Evolutionary conservation across 1,284 basidiomycete genomes (phyloP), one percentile per base, ranked within the genome.

Genomic region (Moesziomyces parantarcticus): DNA sequence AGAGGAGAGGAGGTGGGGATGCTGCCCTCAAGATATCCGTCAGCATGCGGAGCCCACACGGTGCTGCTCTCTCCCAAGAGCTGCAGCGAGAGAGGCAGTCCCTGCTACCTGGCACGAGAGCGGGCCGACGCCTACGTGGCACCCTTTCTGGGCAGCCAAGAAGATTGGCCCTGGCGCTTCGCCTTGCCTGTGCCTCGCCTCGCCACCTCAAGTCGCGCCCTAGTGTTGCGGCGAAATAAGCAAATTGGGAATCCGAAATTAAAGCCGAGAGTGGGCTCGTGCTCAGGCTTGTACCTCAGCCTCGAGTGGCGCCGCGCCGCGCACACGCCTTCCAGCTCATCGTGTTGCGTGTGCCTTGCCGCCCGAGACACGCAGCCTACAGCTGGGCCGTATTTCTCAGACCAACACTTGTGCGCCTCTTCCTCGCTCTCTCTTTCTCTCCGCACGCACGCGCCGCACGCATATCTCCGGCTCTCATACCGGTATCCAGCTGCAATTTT

Each of bases 41-140:
- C 23, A 23, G 39, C 29, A 32, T 32, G 29, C 29, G 29, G 29
- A 32, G 29, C 29, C 29, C 29, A 13, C 29, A 10, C 11, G n/a
- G n/a, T n/a, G n/a, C n/a, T n/a, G n/a, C n/a, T n/a, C n/a, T n/a
- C n/a, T n/a, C n/a, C n/a, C n/a, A n/a, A n/a, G n/a, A n/a, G n/a
- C n/a, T n/a, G n/a, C n/a, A n/a, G n/a, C n/a, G n/a, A n/a, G n/a
- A n/a, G n/a, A 2, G 29, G 10, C 29, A 3, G 29, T 32, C 2
- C 10, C 29, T 32, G 29, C 10, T 13, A 5, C 13, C 22, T 42
- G 23, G 11, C 29, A 29, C 52, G 34, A 36, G 32, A 41, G 25
- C 22, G 21, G 16, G 34, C 5, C 22, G 43, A 25, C 14, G 50
- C 50, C 48, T 39, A 59, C 58, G 58, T 59, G 58, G 57, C 57